Base-by-base conservation (phyloP, 2,329 filamentous ascomycete genomes). In the Cordyceps javanica region DNA sequence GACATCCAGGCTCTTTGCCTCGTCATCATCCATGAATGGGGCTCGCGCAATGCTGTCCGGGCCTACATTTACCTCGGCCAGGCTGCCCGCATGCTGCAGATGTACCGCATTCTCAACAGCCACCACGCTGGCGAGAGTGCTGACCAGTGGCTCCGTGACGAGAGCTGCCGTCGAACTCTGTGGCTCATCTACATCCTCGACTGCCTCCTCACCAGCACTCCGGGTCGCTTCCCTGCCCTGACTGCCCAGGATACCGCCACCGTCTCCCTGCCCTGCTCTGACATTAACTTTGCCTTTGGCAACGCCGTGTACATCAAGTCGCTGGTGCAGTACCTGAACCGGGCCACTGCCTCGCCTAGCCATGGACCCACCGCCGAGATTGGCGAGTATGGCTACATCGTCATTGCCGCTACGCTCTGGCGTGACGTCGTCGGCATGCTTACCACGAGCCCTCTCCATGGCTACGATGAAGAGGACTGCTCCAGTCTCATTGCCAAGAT, bases 141-240 rank as follows among this genome's bases (percentile, higher is more conserved):
- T n/a, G 81, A 84, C 62, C 79, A 81, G 63, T 85, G 85, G 66
- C 75, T 83, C 13, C 79, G 82, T 62, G 81, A 85, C 49, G 82
- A 85, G 67, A 82, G 81, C 0, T 81, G 83, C 67, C 80, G 82
- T 52, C 81, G 82, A 36, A 83, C 82, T 3, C 69, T 85, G 50
- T 85, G 82, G 82, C 74, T 85, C 56, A 80, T 84, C 61, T 85
- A 85, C 67, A 81, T 85, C 44, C 76, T 85, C 48, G 82, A 85
- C 68, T 85, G 81, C 66, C 79, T 85, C 62, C 70, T 85, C 44
- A 84, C 82, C 19, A 83, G 81, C 71, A 84, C 81, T 55, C 82
- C 82, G 13, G 82, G 82, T 53, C 81, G 82, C 28, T 80, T 80
- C 63, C 76, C 82, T 2, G 81, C 82, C 5, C 70, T 85, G 25